phyloP scores from a whole-genome alignment of 2,329 filamentous ascomycete species.

The Fusarium miscanthi region DNA sequence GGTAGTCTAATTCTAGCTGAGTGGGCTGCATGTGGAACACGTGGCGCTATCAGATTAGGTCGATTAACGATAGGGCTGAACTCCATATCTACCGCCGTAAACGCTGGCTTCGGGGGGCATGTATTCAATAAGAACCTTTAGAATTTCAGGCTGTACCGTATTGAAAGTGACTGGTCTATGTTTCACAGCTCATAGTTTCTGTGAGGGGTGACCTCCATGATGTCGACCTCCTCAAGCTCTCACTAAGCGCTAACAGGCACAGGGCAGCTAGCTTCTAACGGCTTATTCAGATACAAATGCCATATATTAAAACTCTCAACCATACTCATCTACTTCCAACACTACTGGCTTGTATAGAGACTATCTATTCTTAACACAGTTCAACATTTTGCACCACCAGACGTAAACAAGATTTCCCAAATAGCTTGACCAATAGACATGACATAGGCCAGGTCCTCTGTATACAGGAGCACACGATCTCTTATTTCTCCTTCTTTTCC shows the following conservation, averaged over 20 bases:
- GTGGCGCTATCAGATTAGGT: not conserved
- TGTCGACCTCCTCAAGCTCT: too few relatives aligned
- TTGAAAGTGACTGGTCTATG: too few relatives aligned
- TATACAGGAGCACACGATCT: rapidly evolving
- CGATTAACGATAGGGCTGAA: rapidly evolving
- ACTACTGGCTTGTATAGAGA: not conserved
- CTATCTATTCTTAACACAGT: not conserved
- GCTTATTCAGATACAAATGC: not conserved
- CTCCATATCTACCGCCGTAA: rapidly evolving
- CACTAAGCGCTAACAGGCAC: too few relatives aligned
- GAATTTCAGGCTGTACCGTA: too few relatives aligned
- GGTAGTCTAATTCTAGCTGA: not conserved
- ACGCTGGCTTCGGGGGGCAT: not conserved
- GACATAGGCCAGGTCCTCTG: not conserved
- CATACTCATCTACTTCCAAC: not conserved
- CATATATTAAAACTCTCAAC: not conserved
- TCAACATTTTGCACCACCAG: not conserved
- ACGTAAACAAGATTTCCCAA: not conserved
- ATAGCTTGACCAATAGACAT: too few relatives aligned
- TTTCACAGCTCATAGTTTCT: too few relatives aligned
- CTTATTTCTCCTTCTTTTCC: not conserved
- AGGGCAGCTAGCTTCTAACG: not conserved
- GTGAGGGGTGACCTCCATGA: too few relatives aligned
- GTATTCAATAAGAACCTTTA: not conserved
- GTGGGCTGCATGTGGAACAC: not conserved